Base-by-base conservation (phyloP, 73 alveolate species). In the Symbiodinium natans region DNA sequence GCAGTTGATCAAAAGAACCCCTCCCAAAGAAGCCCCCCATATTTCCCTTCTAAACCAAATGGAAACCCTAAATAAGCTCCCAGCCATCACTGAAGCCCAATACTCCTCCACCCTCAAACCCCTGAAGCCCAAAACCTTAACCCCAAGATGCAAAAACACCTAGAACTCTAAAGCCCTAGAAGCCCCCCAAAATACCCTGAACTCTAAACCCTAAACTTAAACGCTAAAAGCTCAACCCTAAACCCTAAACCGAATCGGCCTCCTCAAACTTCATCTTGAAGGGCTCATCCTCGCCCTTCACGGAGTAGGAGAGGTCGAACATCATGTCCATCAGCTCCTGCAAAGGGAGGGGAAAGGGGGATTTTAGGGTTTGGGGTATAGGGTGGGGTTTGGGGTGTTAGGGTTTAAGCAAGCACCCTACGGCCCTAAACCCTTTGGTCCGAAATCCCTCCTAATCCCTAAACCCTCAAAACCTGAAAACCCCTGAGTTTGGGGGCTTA, bases 261-360 rank as follows among this genome's bases (percentile, higher is more conserved):
- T 92, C 98, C 11, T 73, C 75, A 86, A 92, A 92, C 82, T 92
- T 73, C 98, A 92, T 92, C 56, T 92, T 92, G 89, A 92, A 73
- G 41, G 98, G 98, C 83, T 92, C 98, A 39, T 92, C 98, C 48
- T 92, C 88, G n/a, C 83, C 92, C 68, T 68, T 77, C 52, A 92
- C 98, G 31, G 98, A 43, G 74, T 48, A 92, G 39, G 42, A 10
- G 43, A 92, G 92, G 83, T 92, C 98, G 42, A 92, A 92, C 98
- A 92, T 92, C 86, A 92, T 92, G 82, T 92, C 98, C 98, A 92
- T 92, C 59, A 92, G 82, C 41, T 92, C 92, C 94, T 77, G 7
- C 1, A 3, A 3, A 23, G 63, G 3, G 1, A 15, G 13, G 13
- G 63, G 63, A n/a, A n/a, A n/a, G n/a, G n/a, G n/a, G n/a, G 31